phyloP scores from a whole-genome alignment of 176 grass and related monocot genomes.

The Triticum timopheevii region DNA sequence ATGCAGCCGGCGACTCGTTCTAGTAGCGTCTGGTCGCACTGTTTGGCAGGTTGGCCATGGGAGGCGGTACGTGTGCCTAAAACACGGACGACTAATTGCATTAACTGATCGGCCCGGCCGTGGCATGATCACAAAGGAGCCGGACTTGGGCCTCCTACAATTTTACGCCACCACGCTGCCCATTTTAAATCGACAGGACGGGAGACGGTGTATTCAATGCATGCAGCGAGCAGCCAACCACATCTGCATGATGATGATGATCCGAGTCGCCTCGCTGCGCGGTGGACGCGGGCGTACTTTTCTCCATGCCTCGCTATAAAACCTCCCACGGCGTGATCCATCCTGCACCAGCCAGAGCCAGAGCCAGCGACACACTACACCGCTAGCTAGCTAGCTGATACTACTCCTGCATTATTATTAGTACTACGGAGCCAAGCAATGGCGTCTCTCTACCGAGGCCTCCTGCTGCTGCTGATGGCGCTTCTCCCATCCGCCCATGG shows the following conservation, averaged over 20 bases:
- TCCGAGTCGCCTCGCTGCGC: background rate
- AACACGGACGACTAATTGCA: background rate
- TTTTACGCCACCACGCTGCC: background rate
- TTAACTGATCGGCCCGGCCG: background rate
- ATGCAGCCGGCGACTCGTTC: no score
- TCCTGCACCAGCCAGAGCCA: background rate
- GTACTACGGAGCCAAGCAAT: background rate
- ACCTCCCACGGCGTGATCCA: background rate
- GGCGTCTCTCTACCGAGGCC: background rate
- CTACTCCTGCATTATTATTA: background rate
- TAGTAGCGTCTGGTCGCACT: background rate
- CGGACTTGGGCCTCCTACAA: background rate
- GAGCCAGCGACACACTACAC: background rate
- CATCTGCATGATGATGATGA: background rate
- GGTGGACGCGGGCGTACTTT: background rate
- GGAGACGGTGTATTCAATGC: background rate
- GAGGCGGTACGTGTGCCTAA: background rate
- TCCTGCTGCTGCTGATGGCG: background rate
- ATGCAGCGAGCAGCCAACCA: background rate
- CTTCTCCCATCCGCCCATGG: background rate
- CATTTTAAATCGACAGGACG: background rate
- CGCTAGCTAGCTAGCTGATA: no score
- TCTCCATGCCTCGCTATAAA: slow-evolving; percentile 24
- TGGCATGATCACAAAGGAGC: background rate
- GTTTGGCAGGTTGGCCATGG: background rate